These are phyloP conservation scores for Pneumocystis wakefieldiae DNA, from an alignment of 1,139 yeast genomes.

Conservation along the genomic window DNA sequence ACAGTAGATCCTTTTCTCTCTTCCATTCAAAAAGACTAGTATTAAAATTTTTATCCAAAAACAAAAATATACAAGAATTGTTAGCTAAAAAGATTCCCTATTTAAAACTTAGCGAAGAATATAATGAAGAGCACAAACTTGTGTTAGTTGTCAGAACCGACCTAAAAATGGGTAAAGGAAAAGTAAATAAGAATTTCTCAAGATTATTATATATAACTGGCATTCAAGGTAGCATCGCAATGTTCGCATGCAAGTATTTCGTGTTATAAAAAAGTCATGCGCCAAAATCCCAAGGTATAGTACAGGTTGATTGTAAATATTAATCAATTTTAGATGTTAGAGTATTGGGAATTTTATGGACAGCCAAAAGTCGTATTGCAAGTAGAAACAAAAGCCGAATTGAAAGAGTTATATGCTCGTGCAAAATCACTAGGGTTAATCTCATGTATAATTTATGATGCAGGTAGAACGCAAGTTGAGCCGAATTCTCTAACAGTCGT, in stretches of 20 bases:
- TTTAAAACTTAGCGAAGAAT: neutral
- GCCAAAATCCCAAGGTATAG: constrained; percentile 27
- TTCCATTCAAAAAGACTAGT: neutral
- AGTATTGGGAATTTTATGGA: constrained; percentile 73
- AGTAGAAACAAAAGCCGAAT: constrained; percentile 52
- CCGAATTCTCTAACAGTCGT: constrained; percentile 90
- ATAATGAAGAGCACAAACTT: constrained; percentile 27
- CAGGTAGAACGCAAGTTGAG: constrained; percentile 91
- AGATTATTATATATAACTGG: neutral
- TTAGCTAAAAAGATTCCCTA: neutral
- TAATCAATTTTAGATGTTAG: constrained; percentile 30
- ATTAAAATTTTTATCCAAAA: neutral
- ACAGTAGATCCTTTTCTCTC: neutral
- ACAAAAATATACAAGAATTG: neutral
- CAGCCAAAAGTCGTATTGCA: constrained; percentile 93
- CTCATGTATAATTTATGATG: constrained; percentile 75
- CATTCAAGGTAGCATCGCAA: constrained; percentile 62
- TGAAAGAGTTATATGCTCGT: constrained; percentile 63
- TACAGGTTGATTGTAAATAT: constrained; percentile 27
- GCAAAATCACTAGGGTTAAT: constrained; percentile 72
- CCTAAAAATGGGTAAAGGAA: constrained; percentile 84
- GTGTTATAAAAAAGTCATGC: constrained; percentile 56
- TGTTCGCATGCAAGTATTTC: constrained; percentile 96
- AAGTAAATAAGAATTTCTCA: constrained; percentile 20
- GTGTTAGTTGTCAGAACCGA: constrained; percentile 80